Evolutionary conservation across 177 flowering plant genomes (phyloP).

Genomic region (Tripterygium wilfordii): DNA sequence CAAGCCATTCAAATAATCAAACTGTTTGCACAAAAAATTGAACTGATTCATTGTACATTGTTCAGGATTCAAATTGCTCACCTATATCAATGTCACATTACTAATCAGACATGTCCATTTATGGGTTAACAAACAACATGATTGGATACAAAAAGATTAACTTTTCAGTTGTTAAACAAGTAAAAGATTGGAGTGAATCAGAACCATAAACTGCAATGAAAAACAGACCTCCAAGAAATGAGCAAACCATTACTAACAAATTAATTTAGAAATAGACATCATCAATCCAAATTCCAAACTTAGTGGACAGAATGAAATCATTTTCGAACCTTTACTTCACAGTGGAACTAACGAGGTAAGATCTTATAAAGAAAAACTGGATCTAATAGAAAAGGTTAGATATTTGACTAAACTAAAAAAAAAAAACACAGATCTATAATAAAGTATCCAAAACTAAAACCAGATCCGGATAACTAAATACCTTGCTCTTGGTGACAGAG

Average conservation of each 20-base stretch:
- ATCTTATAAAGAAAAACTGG: not conserved
- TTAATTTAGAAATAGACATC: not conserved
- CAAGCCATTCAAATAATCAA: not conserved
- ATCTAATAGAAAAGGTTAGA: not conserved
- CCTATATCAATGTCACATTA: no score
- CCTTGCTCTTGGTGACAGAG: conserved; percentile 63
- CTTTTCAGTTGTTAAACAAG: not conserved
- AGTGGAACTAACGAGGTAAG: no score
- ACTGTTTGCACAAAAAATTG: not conserved
- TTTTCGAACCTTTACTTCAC: no score
- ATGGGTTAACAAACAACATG: no score
- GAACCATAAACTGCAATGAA: no score
- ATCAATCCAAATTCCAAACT: no score
- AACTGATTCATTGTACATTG: not conserved
- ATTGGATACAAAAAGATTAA: no score
- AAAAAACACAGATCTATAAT: conserved; percentile 4
- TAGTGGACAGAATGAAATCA: no score
- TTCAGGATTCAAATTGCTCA: no score
- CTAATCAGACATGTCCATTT: no score
- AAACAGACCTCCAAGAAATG: no score
- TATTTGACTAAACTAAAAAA: not conserved
- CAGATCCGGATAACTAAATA: conserved; percentile 4
- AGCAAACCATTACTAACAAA: not conserved
- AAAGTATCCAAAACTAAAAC: not conserved
- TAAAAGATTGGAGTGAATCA: no score